Conservation (phyloP, 2,329 filamentous ascomycete species). For the Lasiodiplodia gonubiensis region DNA sequence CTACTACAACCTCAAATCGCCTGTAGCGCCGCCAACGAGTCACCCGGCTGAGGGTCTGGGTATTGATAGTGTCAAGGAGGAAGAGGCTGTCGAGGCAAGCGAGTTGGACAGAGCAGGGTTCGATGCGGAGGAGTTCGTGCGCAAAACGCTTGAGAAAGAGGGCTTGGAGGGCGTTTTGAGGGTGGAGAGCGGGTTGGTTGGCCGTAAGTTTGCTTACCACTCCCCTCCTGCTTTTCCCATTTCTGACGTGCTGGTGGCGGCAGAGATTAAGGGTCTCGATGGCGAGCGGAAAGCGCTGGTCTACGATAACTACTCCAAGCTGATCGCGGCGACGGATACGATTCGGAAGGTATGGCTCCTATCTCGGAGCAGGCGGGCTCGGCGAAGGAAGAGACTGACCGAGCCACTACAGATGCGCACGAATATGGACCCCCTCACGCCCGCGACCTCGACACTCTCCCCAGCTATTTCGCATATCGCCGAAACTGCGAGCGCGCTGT, state of each 20-base stretch:
- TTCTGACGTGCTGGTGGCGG: conserved; percentile 21
- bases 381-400: neutral
- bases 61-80: conserved; percentile 52
- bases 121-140: conserved; percentile 72
- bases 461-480: conserved; percentile 78
- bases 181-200: conserved; percentile 72
- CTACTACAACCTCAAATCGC: conserved; percentile 83
- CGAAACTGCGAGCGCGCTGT: conserved; percentile 57
- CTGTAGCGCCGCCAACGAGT: conserved; percentile 45
- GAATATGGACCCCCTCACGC: conserved; percentile 80
- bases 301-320: conserved; percentile 97
- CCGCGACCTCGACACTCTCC: conserved; percentile 73
- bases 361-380: neutral
- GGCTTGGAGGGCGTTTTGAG: conserved; percentile 71
- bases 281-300: conserved; percentile 96
- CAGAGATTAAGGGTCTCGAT: conserved; percentile 85
- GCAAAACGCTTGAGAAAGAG: conserved; percentile 64
- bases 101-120: conserved; percentile 79
- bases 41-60: conserved; percentile 47
- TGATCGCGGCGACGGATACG: conserved; percentile 95
- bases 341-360: conserved; percentile 70
- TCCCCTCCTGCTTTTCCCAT: neutral
- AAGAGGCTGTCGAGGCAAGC: conserved; percentile 56
- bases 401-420: conserved; percentile 66
- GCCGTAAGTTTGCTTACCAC: conserved; percentile 42